A percentile compares a stretch with the other conserved stretches of the same genome.
Evolutionary conservation across 1,284 basidiomycete species (phyloP).

Genomic region (Ceratobasidium sp.): DNA sequence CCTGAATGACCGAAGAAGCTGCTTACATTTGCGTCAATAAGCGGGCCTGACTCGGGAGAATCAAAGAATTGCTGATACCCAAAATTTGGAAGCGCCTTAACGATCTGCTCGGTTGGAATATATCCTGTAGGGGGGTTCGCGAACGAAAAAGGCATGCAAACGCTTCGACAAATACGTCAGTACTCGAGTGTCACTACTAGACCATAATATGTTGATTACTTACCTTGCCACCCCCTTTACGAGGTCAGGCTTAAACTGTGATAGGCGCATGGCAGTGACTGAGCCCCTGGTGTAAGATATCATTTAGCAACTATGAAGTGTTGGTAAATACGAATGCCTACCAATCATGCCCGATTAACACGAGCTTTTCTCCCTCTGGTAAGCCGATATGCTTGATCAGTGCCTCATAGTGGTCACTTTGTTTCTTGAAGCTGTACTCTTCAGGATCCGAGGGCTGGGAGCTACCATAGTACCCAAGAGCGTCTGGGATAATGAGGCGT

Average conservation of each 20-base stretch:
- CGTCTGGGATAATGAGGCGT: conserved; percentile 28
- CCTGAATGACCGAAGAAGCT: too few relatives aligned
- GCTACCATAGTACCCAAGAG: conserved; percentile 30
- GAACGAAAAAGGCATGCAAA: conserved; percentile 17
- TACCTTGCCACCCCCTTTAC: conserved; percentile 18
- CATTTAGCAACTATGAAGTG: background rate
- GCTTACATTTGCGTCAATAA: conserved; percentile 37
- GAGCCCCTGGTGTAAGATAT: conserved; percentile 15
- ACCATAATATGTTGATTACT: too few relatives aligned
- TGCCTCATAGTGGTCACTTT: conserved; percentile 31
- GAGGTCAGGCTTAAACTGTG: conserved; percentile 29
- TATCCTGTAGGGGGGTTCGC: background rate
- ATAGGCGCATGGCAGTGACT: conserved; percentile 5
- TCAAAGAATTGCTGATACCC: conserved; percentile 32
- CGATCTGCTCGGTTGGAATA: background rate
- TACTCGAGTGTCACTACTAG: too few relatives aligned
- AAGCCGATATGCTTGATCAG: conserved; percentile 4
- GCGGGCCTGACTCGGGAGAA: background rate
- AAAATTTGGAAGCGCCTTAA: conserved; percentile 14
- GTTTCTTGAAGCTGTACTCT: conserved; percentile 22
- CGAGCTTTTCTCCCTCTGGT: conserved; percentile 25
- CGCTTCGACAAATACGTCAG: too few relatives aligned
- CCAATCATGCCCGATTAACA: conserved; percentile 31
- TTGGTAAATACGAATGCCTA: background rate
- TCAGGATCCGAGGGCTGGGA: conserved; percentile 29